These are phyloP conservation scores for Solidago caesia DNA, from an alignment of 129 eudicot species.

Conservation along the genomic window DNA sequence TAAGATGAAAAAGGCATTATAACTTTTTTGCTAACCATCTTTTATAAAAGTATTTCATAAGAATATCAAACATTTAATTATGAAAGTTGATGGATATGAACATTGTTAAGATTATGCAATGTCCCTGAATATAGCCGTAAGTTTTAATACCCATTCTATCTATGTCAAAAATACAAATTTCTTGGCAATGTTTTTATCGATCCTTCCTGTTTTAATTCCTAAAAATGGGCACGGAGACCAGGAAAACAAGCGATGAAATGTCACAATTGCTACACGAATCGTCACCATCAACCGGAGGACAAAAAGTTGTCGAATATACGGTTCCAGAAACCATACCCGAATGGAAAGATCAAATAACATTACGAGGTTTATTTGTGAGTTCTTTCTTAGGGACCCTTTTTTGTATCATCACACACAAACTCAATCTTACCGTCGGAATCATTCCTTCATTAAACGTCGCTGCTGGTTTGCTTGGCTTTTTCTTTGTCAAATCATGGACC, in stretches of 20 bases:
- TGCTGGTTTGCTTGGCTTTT: conserved; percentile 68
- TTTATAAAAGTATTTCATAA: too few species aligned
- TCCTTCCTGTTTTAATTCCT: background rate
- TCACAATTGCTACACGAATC: conserved; percentile 13
- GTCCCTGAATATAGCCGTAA: background rate
- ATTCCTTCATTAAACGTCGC: conserved; percentile 70
- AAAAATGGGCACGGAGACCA: conserved; percentile 21
- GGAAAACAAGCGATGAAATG: background rate
- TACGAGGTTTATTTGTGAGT: conserved; percentile 44
- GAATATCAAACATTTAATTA: too few species aligned
- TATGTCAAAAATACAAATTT: background rate
- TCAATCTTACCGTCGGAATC: conserved; percentile 62
- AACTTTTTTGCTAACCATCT: too few species aligned
- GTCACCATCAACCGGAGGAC: background rate
- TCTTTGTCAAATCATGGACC: conserved; percentile 47
- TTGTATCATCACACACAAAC: conserved; percentile 55
- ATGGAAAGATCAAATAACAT: conserved; percentile 57
- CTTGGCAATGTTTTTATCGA: background rate
- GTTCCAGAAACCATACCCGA: conserved; percentile 38
- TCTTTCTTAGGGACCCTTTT: conserved; percentile 45
- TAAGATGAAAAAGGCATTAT: too few species aligned
- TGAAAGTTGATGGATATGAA: background rate
- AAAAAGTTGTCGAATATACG: background rate
- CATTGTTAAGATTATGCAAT: background rate
- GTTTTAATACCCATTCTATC: background rate